Evolutionary conservation across 768 basidiomycete species (phyloP), one percentile per base, ranked within the genome.

Genomic region (Tricholomella constricta): DNA sequence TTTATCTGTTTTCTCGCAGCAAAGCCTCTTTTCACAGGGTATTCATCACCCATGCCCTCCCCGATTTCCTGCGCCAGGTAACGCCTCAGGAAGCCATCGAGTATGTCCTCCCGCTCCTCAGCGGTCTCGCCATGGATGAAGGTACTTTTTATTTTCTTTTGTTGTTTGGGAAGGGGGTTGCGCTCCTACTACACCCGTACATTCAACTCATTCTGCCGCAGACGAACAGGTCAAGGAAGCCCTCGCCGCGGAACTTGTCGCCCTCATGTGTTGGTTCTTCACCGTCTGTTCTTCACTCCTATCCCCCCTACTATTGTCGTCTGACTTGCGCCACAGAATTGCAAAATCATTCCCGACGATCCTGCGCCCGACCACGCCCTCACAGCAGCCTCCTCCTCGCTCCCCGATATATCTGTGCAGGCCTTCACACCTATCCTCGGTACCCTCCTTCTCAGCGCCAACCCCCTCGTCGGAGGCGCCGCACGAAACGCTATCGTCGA

Each of bases 221-320:
- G 94, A 96, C 55, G 94, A 96, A 63, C 68, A 78, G 40, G 92
- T 97, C 47, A 91, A 90, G 66, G 94, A 95, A 68, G 90, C 91
- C 6, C 83, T 97, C 20, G 86, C 91, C 1, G 78, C 83, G 2
- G 86, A 91, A 58, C 75, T 98, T 9, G 84, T 91, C 32, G 73
- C 81, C 45, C 82, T 96, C 59, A 82, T 97, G 43, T 97, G 93
- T 93, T 96, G 92, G 86, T 98, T 96, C 71, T 85, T 91, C 61
- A 83, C 86, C 50, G 85, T 84, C 58, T 51, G 67, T 57, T 32
- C 25, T 26, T 45, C 42, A 55, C 44, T 46, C 29, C 6, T 38
- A 49, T 27, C 42, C 59, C 20, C 6, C 54, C 38, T 6, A 25
- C 26, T 12, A n/a, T 11, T 32, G 15, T 19, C 51, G n/a, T 37